Base-by-base conservation (phyloP, 129 eudicot genomes). In the Helianthus tuberosus region DNA sequence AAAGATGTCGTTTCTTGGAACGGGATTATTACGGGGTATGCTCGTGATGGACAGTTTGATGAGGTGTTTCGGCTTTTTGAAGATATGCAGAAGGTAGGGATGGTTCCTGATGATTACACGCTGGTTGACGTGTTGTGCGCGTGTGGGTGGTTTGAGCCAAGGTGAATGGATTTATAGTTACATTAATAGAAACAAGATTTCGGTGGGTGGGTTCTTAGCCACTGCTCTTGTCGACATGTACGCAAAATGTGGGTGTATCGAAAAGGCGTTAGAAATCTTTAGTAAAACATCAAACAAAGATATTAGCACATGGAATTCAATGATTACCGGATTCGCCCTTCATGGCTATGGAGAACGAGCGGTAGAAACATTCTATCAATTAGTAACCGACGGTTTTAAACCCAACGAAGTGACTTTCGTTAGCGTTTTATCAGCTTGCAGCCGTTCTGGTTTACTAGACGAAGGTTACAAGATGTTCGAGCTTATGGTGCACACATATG, bases 141-240 rank as follows among this genome's bases (percentile, higher is more conserved):
- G 67, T 53, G 68, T 77, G 62, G 81, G 81, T 68, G 78, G 83
- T 60, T 80, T 86, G 66, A 83, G 79, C 51, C 82, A 76, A 57
- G 87, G 87, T 14, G 69, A 80, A 53, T 86, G 85, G 90, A 27
- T 83, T 39, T 83, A 76, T 68, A 79, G 41, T 5, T 79, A 75
- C 16, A 57, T 82, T 8, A 71, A 76, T 23, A 82, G 54, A 43
- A 79, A 76, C 52, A 20, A 73, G 12, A 67, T 82, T 58, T 71
- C 68, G n/a, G n/a, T n/a, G n/a, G n/a, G 59, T 82, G 84, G 78
- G 38, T 76, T 79, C 73, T 74, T 86, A 46, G 90, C 87, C 47
- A 86, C 87, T 2, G 85, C 85, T 44, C 74, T 86, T 36, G 74
- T 82, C 32, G 84, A 86, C 39, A 86, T 86, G 90, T 86, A 86